A percentile compares a stretch with the other conserved stretches of the same genome.
phyloP scores from a whole-genome alignment of 2,329 filamentous ascomycete genomes.

The Cladophialophora immunda region DNA sequence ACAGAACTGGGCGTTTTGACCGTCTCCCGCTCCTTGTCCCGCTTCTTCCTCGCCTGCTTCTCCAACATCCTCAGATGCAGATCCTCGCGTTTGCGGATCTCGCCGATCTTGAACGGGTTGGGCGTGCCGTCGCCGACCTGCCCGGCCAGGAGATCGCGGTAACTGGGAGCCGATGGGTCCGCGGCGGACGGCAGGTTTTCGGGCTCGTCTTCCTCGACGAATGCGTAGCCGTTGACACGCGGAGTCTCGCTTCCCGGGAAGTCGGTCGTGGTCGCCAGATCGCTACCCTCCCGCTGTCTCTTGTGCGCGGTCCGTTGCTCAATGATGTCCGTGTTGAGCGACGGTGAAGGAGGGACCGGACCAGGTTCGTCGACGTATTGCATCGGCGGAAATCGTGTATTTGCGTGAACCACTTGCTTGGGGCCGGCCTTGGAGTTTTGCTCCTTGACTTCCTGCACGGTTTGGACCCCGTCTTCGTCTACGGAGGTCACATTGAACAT shows the following conservation, averaged over 20 bases:
- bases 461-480: constrained; percentile 64
- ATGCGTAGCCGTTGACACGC: constrained; percentile 89
- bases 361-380: constrained; percentile 43
- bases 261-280: constrained; percentile 55
- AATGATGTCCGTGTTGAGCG: constrained; percentile 65
- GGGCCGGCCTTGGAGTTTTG: constrained; percentile 76
- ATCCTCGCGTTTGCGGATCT: constrained; percentile 78
- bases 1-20: constrained; percentile 10
- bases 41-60: constrained; percentile 48
- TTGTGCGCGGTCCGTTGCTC: constrained; percentile 82
- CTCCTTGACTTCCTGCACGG: constrained; percentile 73
- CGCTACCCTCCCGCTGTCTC: constrained; percentile 66
- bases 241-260: constrained; percentile 79
- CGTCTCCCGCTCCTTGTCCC: constrained; percentile 38
- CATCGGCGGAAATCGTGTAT: constrained; percentile 76
- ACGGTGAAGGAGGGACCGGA: constrained; percentile 76
- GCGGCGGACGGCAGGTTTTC: constrained; percentile 51
- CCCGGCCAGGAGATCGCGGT: constrained; percentile 44
- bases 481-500: constrained; percentile 73
- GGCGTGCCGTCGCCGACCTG: constrained; percentile 61
- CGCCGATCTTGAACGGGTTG: constrained; percentile 82
- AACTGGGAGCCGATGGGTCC: constrained; percentile 60
- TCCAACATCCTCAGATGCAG: constrained; percentile 90
- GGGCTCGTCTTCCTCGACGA: constrained; percentile 79
- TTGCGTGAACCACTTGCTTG: constrained; percentile 79